These are phyloP conservation scores for Coemansia sp. DNA, from an alignment of 192 early-diverging fungal species.

Conservation along the genomic window DNA sequence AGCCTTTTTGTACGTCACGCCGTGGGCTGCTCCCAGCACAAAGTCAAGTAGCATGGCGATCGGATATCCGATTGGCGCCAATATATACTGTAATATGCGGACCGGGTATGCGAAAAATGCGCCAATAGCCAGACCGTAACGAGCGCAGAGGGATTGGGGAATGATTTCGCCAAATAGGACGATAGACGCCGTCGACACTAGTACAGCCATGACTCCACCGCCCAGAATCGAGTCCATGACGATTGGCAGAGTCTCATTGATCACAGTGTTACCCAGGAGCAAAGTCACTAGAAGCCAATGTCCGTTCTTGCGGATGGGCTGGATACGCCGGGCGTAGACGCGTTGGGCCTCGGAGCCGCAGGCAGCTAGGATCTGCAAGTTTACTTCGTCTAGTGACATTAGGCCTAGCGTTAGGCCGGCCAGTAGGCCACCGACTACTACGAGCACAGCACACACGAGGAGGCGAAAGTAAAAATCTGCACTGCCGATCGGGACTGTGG, in stretches of 20 bases:
- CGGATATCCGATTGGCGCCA: conserved; percentile 75
- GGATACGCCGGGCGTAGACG: conserved; percentile 75
- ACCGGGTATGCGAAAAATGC: conserved; percentile 83
- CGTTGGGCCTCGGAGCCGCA: conserved; percentile 72
- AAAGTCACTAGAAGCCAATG: conserved; percentile 96
- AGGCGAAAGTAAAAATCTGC: conserved; percentile 55
- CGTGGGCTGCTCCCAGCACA: conserved; percentile 81
- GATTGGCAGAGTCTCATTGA: conserved; percentile 94
- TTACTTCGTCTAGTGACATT: conserved; percentile 85
- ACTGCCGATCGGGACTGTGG: background rate
- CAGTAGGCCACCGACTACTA: conserved; percentile 77
- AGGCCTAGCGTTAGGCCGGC: conserved; percentile 71
- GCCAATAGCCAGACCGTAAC: conserved; percentile 86
- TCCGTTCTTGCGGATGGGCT: conserved; percentile 83
- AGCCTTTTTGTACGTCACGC: conserved; percentile 82
- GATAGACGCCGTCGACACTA: conserved; percentile 85
- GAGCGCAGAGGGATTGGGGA: conserved; percentile 87
- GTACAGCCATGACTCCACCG: conserved; percentile 76
- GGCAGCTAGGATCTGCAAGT: conserved; percentile 75
- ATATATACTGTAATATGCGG: conserved; percentile 63
- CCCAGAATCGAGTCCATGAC: conserved; percentile 76
- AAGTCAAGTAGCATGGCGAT: conserved; percentile 83
- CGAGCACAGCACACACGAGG: conserved; percentile 59
- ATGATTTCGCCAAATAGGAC: conserved; percentile 97
- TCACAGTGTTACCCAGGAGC: conserved; percentile 87